Base-by-base conservation (phyloP, 805 yeast species). In the Limtongia smithiae region DNA sequence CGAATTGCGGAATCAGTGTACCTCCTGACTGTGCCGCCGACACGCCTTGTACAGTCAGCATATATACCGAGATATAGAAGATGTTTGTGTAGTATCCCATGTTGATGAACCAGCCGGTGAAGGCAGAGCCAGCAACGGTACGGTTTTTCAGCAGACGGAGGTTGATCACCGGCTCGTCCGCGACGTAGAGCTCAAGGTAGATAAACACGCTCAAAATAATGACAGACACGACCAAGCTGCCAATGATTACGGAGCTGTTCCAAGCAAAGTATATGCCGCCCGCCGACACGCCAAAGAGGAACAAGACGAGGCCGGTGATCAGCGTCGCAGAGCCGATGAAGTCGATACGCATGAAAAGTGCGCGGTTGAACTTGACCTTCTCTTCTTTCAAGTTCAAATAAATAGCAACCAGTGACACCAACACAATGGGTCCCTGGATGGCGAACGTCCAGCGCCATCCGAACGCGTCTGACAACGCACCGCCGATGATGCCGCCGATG, bases 1-100 rank as follows among this genome's bases (percentile, higher is more conserved):
- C 60, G 59, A 85, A 85, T 60, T 83, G 83, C 17, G 65, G 69
- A 14, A 65, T 52, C 17, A 71, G 54, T 51, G 85, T 68, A 31
- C 71, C 57, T 4, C 88, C 88, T 38, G 78, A 76, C 50, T 76
- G 67, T 5, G 82, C 75, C 3, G 86, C 77, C 4, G 77, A 60
- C 34, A 77, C 64, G 9, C 72, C 74, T 54, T 74, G 62, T 1
- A 80, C 85, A 0, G 85, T 66, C n/a, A 77, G 68, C 67, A 77
- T 81, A 60, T 72, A 84, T 20, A 87, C 72, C 1, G 96, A 95
- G 3, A 81, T 72, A 65, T 81, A 86, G 68, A 74, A 87, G 46
- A 86, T 64, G 56, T 74, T 72, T 1, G 87, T 71, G 62, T 76
- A 84, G 25, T 77, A 75, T 1, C 80, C 74, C 83, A 85, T 85